These are phyloP conservation scores for Draba incana DNA, from an alignment of 345 rosid genomes.

Conservation along the genomic window DNA sequence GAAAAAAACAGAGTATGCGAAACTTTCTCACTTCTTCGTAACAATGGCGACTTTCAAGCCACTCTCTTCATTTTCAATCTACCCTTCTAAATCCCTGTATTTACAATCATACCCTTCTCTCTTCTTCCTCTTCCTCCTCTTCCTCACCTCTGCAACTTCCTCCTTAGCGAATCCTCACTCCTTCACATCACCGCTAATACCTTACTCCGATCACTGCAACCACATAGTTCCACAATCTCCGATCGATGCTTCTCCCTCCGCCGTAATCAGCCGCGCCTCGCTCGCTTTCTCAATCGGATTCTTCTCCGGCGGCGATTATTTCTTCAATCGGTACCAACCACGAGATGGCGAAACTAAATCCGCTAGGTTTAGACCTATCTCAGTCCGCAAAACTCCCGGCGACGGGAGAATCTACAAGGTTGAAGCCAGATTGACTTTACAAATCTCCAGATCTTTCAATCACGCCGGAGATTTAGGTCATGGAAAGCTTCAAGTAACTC, in stretches of 20 bases:
- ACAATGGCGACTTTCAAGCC: conserved; percentile 42
- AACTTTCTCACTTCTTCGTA: conserved; percentile 21
- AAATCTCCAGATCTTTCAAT: conserved; percentile 41
- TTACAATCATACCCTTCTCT: conserved; percentile 13
- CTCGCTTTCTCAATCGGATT: conserved; percentile 49
- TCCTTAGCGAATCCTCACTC: conserved; percentile 33
- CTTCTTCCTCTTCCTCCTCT: conserved; percentile 13
- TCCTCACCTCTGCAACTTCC: conserved; percentile 35
- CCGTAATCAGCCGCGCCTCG: conserved; percentile 20
- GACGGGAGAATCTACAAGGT: conserved; percentile 42
- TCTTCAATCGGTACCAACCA: conserved; percentile 31
- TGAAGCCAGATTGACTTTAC: conserved; percentile 45
- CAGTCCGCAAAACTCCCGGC: conserved; percentile 28
- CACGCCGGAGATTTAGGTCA: conserved; percentile 32
- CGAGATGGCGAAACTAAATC: conserved; percentile 29
- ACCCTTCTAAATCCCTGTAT: conserved; percentile 30
- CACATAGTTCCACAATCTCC: conserved; percentile 52
- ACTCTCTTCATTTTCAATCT: conserved; percentile 5
- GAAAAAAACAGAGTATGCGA: conserved; percentile 32
- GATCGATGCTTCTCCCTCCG: conserved; percentile 29
- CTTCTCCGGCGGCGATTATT: conserved; percentile 58
- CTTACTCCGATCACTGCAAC: conserved; percentile 60
- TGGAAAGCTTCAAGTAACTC: conserved; percentile 46
- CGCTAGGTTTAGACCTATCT: conserved; percentile 40
- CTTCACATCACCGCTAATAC: conserved; percentile 25